These are phyloP conservation scores for Geotrichum phurueaensis DNA, from an alignment of 1,139 yeast species.

Conservation along the genomic window DNA sequence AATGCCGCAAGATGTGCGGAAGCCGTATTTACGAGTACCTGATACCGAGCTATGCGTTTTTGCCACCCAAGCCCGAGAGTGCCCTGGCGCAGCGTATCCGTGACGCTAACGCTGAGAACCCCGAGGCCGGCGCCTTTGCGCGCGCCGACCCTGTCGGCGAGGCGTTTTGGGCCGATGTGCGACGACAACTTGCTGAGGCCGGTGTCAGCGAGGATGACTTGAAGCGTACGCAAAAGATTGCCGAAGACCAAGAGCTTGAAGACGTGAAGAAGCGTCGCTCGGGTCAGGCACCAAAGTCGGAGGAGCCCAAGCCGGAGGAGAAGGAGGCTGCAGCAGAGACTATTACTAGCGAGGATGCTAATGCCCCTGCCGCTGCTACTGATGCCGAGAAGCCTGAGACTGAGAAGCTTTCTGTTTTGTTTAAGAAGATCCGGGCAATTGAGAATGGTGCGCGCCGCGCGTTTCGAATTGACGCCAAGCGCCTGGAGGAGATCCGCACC, in stretches of 20 bases:
- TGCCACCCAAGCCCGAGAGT: conserved; percentile 82
- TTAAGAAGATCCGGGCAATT: conserved; percentile 54
- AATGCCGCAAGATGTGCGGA: conserved; percentile 91
- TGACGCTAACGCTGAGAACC: conserved; percentile 48
- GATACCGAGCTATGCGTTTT: conserved; percentile 80
- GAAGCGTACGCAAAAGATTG: conserved; percentile 35
- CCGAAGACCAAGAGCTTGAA: conserved; percentile 28
- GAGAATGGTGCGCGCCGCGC: conserved; percentile 66
- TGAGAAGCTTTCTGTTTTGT: conserved; percentile 36
- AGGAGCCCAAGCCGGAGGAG: conserved; percentile 23
- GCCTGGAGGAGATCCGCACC: conserved; percentile 56
- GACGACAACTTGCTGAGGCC: conserved; percentile 26
- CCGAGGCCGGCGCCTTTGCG: conserved; percentile 43
- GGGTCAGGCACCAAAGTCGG: conserved; percentile 26
- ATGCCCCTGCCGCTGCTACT: conserved; percentile 10
- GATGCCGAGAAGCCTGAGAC: conserved; percentile 30
- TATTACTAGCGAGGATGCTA: conserved; percentile 29
- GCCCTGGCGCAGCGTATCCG: conserved; percentile 55
- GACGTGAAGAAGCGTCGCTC: conserved; percentile 22
- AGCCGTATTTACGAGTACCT: conserved; percentile 91
- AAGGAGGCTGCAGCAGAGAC: neutral
- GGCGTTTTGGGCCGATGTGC: conserved; percentile 63
- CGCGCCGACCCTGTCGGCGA: conserved; percentile 63
- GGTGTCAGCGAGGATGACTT: conserved; percentile 35
- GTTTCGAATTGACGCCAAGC: conserved; percentile 57